These are phyloP conservation scores for Bryoerythrophyllum caledonicum DNA, from an alignment of 225 moss, liverwort and hornwort genomes.

Conservation along the genomic window DNA sequence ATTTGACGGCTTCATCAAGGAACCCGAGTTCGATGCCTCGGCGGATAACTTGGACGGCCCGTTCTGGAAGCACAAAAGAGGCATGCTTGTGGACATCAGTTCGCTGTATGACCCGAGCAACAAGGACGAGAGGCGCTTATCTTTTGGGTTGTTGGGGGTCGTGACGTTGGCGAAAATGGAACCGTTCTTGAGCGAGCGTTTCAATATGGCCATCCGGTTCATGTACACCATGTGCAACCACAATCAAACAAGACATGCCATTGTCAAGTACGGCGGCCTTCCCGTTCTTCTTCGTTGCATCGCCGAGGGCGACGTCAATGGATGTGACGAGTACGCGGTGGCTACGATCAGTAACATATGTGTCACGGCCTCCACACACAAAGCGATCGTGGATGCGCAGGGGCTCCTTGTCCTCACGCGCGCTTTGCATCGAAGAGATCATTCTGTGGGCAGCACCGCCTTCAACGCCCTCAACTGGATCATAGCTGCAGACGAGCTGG, in stretches of 20 bases:
- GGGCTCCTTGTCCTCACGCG: constrained; percentile 36
- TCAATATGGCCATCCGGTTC: constrained; percentile 39
- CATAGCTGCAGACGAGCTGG: not conserved
- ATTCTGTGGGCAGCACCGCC: accelerated
- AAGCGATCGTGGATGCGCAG: constrained; percentile 35
- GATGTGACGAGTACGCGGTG: accelerated
- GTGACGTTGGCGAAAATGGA: constrained; percentile 36
- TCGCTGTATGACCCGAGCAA: constrained; percentile 37
- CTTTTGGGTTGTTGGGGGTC: constrained; percentile 28
- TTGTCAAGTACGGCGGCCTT: constrained; percentile 34
- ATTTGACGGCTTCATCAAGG: not conserved
- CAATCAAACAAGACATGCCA: constrained; percentile 28
- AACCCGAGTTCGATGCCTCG: constrained; percentile 22
- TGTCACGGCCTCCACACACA: constrained; percentile 39
- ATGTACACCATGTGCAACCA: constrained; percentile 37
- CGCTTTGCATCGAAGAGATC: constrained; percentile 7
- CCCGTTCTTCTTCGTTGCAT: constrained; percentile 41
- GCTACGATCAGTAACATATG: constrained; percentile 23
- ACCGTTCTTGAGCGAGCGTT: constrained; percentile 32
- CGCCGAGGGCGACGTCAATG: not conserved
- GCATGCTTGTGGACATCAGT: constrained; percentile 28
- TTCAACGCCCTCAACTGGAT: constrained; percentile 22
- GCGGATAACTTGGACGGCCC: constrained; percentile 30
- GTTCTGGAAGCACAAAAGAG: constrained; percentile 28
- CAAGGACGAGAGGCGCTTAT: constrained; percentile 38